phyloP scores from a whole-genome alignment of 169 alveolate species.

The Eimeria necatrix region DNA sequence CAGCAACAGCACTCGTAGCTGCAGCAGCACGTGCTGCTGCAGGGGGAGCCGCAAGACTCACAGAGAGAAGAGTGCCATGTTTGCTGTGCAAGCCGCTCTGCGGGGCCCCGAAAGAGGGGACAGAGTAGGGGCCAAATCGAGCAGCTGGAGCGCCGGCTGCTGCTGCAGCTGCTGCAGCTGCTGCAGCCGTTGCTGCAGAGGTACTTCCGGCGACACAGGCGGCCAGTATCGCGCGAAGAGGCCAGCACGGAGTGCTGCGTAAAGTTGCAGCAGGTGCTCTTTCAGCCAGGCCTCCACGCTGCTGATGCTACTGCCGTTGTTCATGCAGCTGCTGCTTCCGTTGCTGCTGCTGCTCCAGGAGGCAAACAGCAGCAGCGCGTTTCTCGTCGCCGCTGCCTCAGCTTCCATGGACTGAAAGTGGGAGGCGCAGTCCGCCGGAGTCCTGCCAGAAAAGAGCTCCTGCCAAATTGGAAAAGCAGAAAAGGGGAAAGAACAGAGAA shows the following conservation, averaged over 20 bases:
- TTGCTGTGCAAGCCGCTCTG: slow-evolving; percentile 51
- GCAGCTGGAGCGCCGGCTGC: slow-evolving; percentile 64
- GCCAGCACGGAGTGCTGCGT: slow-evolving; percentile 46
- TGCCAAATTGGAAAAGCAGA: neutral
- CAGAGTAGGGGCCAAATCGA: slow-evolving; percentile 16
- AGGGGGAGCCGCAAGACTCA: neutral
- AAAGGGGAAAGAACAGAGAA: neutral
- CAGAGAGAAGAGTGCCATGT: slow-evolving; percentile 33
- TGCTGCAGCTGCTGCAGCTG: slow-evolving; percentile 13
- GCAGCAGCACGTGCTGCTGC: neutral
- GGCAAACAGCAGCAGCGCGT: slow-evolving; percentile 55
- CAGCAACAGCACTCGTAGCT: slow-evolving; percentile 14
- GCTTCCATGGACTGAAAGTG: slow-evolving; percentile 12
- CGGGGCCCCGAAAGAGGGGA: neutral
- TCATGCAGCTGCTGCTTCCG: neutral
- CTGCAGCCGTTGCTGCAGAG: slow-evolving; percentile 61
- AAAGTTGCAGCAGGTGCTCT: slow-evolving; percentile 17
- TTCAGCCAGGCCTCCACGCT: slow-evolving; percentile 12
- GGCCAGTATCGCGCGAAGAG: slow-evolving; percentile 34
- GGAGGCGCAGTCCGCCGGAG: slow-evolving; percentile 16
- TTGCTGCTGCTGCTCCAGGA: slow-evolving; percentile 43
- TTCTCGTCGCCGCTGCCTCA: neutral
- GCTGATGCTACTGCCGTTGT: slow-evolving; percentile 22
- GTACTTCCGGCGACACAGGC: slow-evolving; percentile 1
- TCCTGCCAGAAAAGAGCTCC: neutral